Conservation (phyloP, 2,329 filamentous ascomycete species). For the Cladosporium sp. region DNA sequence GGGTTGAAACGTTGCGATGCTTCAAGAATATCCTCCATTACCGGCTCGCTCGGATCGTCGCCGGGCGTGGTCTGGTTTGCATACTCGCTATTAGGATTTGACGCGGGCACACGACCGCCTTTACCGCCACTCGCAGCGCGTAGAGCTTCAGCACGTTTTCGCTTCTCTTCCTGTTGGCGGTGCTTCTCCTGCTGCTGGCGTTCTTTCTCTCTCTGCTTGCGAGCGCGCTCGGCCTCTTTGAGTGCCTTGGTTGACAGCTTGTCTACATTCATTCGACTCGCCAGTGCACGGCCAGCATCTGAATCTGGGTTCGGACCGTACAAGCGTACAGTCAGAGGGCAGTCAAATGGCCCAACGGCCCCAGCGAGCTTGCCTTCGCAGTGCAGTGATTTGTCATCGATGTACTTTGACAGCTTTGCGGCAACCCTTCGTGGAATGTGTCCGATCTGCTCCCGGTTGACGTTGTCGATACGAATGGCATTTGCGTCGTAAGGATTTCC, state of each 20-base stretch:
- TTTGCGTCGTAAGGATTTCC: slow-evolving; percentile 66
- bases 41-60: slow-evolving; percentile 36
- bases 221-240: slow-evolving; percentile 40
- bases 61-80: slow-evolving; percentile 25
- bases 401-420: slow-evolving; percentile 70
- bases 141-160: slow-evolving; percentile 29
- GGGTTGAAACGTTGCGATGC: slow-evolving; percentile 68
- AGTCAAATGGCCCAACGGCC: slow-evolving; percentile 66
- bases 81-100: slow-evolving; percentile 17
- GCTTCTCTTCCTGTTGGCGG: slow-evolving; percentile 23
- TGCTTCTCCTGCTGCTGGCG: slow-evolving; percentile 27
- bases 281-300: slow-evolving; percentile 51
- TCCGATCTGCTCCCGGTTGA: slow-evolving; percentile 72
- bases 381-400: slow-evolving; percentile 60
- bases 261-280: slow-evolving; percentile 62
- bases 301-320: slow-evolving; percentile 58
- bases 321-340: slow-evolving; percentile 67
- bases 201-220: slow-evolving; percentile 36
- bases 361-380: slow-evolving; percentile 72
- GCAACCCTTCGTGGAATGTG: slow-evolving; percentile 70
- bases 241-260: slow-evolving; percentile 58
- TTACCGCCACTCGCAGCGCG: slow-evolving; percentile 27
- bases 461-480: slow-evolving; percentile 77
- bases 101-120: slow-evolving; percentile 11
- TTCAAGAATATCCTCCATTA: slow-evolving; percentile 64